These are phyloP conservation scores for Cadophora luteo-olivacea DNA, from an alignment of 2,329 filamentous ascomycete genomes.

Conservation along the genomic window DNA sequence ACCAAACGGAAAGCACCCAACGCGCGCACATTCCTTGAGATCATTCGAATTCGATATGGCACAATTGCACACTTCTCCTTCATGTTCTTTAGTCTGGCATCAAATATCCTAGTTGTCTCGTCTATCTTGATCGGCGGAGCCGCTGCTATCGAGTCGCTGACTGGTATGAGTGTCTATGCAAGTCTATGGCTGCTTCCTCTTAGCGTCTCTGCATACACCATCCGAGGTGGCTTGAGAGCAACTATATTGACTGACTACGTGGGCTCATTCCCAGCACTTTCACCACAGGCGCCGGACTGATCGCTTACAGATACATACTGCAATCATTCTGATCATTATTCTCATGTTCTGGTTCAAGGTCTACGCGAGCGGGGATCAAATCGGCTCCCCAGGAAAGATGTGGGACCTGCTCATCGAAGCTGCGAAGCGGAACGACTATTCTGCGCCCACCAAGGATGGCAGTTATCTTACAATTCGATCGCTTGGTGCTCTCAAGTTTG, in stretches of 20 bases:
- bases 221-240: constrained; percentile 78
- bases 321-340: constrained; percentile 21
- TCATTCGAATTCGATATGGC: constrained; percentile 80
- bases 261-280: neutral
- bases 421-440: constrained; percentile 22
- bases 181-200: constrained; percentile 80
- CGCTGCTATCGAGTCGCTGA: constrained; percentile 72
- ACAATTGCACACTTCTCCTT: constrained; percentile 75
- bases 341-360: constrained; percentile 29
- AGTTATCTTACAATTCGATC: constrained; percentile 22
- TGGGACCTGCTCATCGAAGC: constrained; percentile 27
- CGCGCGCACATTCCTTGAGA: constrained; percentile 74
- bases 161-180: constrained; percentile 76
- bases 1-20: constrained; percentile 84
- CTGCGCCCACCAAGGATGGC: constrained; percentile 22
- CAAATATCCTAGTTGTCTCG: constrained; percentile 83
- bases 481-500: constrained; percentile 23
- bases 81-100: constrained; percentile 79
- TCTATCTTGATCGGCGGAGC: constrained; percentile 88
- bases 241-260: constrained; percentile 74
- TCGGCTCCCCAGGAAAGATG: constrained; percentile 26
- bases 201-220: constrained; percentile 80
- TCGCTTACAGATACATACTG: constrained; percentile 16
- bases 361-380: constrained; percentile 19
- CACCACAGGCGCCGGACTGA: neutral